Conservation (phyloP, 805 yeast species). For the Wilhelminamyces savonicus region DNA sequence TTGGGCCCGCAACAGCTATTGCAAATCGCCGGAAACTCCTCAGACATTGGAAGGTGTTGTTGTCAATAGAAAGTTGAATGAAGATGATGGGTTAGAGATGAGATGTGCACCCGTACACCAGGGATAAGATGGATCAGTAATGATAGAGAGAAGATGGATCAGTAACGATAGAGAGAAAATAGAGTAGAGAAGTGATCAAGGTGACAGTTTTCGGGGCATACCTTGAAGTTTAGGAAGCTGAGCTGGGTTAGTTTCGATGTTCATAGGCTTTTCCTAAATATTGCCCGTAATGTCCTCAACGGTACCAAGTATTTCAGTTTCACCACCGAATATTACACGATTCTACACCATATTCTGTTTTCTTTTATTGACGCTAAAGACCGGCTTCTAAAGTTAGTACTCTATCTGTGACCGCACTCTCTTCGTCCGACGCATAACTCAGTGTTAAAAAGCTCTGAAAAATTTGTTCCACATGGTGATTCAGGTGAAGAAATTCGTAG, state of each 20-base stretch:
- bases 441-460: conserved; percentile 71
- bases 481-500: conserved; percentile 71
- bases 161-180: not conserved
- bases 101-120: conserved; percentile 1
- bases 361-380: no score
- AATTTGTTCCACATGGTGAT: conserved; percentile 48
- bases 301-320: no score
- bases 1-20: conserved; percentile 65
- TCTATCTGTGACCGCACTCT: no score
- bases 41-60: no score
- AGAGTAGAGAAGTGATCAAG: not conserved
- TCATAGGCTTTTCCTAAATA: conserved; percentile 2
- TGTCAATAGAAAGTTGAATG: not conserved
- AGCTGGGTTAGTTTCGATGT: not conserved
- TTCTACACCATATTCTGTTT: no score
- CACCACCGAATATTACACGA: no score
- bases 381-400: no score
- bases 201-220: not conserved
- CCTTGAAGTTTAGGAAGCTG: not conserved
- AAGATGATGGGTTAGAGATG: conserved; percentile 1
- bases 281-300: no score
- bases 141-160: not conserved
- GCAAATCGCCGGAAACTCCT: conserved; percentile 60
- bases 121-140: no score
- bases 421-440: no score